A percentile compares a stretch with the other conserved stretches of the same genome.
Evolutionary conservation across 2,329 filamentous ascomycete genomes (phyloP).

Genomic region (Fusarium armeniacum): DNA sequence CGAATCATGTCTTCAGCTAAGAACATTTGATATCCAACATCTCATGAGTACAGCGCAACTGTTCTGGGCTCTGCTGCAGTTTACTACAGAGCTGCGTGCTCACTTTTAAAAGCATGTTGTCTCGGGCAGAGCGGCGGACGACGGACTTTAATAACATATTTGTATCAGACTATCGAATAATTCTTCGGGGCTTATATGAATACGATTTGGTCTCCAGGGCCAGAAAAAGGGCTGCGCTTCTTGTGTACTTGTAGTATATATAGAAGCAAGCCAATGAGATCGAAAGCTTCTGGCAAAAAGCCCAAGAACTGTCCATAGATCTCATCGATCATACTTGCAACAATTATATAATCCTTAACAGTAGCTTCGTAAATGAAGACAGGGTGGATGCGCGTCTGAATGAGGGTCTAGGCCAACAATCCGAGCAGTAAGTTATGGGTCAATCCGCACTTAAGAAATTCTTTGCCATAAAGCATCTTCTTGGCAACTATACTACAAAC

Average conservation of each 20-base stretch:
- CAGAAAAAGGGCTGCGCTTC: too few relatives aligned
- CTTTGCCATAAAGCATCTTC: neutral
- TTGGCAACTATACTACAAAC: neutral
- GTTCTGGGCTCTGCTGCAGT: neutral
- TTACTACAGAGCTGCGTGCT: neutral
- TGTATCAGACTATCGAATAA: too few relatives aligned
- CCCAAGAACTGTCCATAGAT: too few relatives aligned
- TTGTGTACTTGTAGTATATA: too few relatives aligned
- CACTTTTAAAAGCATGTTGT: neutral
- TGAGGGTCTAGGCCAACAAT: neutral
- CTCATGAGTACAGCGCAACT: neutral
- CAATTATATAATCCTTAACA: neutral
- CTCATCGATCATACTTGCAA: neutral
- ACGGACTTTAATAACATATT: neutral
- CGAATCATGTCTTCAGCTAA: neutral
- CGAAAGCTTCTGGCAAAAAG: too few relatives aligned
- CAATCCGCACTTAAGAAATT: neutral
- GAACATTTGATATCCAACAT: neutral
- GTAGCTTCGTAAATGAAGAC: neutral
- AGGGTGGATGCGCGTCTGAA: neutral
- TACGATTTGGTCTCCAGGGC: neutral
- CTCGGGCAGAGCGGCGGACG: neutral
- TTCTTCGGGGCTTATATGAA: neutral
- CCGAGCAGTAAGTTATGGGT: neutral
- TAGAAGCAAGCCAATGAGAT: too few relatives aligned